Evolutionary conservation across 768 basidiomycete species (phyloP).

Genomic region (Suillus subaureus): DNA sequence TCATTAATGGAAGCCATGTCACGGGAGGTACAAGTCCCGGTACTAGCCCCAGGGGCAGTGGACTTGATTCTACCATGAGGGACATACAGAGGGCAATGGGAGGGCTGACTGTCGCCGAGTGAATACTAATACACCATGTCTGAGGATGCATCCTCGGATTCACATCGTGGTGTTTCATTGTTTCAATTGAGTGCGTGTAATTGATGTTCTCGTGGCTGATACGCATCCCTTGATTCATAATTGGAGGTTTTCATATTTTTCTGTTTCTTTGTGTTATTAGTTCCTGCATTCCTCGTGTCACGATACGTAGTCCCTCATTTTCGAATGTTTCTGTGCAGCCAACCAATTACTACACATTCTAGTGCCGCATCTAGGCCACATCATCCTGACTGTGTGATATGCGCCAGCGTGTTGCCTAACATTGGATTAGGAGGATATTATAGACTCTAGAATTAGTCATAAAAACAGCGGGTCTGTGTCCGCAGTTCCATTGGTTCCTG

Average conservation of each 20-base stretch:
- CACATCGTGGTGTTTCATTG: not conserved
- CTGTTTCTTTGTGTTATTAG: slow-evolving; percentile 16
- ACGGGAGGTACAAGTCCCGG: slow-evolving; percentile 35
- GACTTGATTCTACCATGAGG: slow-evolving; percentile 58
- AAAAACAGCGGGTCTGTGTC: not conserved
- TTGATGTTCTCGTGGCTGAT: slow-evolving; percentile 23
- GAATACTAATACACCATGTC: slow-evolving; percentile 25
- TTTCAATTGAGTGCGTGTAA: slow-evolving; percentile 19
- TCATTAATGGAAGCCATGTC: slow-evolving; percentile 43
- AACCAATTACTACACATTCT: slow-evolving; percentile 24
- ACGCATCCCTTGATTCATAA: slow-evolving; percentile 23
- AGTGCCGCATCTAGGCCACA: slow-evolving; percentile 14
- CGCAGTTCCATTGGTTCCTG: slow-evolving; percentile 6
- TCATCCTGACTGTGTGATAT: slow-evolving; percentile 12
- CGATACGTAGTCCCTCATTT: slow-evolving; percentile 29
- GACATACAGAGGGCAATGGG: slow-evolving; percentile 79
- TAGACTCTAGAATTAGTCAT: not conserved
- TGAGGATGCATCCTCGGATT: not conserved
- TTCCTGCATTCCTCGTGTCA: slow-evolving; percentile 17
- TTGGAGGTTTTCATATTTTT: slow-evolving; percentile 22
- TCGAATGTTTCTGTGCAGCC: slow-evolving; percentile 22
- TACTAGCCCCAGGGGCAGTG: slow-evolving; percentile 30
- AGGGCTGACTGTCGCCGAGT: slow-evolving; percentile 74
- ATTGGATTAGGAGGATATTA: not conserved
- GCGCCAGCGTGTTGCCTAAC: not conserved